Conservation (phyloP, 1,284 basidiomycete genomes). For the Volvariella volvacea region DNA sequence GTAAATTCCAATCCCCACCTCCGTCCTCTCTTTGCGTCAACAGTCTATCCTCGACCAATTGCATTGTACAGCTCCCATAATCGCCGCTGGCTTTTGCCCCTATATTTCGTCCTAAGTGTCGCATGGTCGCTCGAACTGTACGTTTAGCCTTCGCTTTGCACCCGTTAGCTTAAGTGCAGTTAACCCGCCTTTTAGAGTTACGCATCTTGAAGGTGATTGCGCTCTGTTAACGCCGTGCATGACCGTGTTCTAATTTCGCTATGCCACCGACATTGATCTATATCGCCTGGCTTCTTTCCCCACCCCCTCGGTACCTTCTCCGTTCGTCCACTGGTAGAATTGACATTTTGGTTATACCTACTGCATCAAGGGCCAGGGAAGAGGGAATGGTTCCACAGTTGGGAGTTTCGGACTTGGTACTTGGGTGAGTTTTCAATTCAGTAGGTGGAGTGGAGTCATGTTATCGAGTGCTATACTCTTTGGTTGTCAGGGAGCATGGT, state of each 20-base stretch:
- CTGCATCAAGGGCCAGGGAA: conserved; percentile 62
- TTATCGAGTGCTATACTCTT: conserved; percentile 1
- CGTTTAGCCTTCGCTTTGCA: conserved; percentile 17
- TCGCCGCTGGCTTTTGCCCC: conserved; percentile 51
- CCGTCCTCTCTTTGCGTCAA: conserved; percentile 2
- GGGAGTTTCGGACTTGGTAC: conserved; percentile 59
- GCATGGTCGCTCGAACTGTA: conserved; percentile 72
- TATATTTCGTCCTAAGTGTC: conserved; percentile 59
- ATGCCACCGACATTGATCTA: no score
- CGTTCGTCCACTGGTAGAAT: no score
- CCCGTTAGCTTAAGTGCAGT: conserved; percentile 4
- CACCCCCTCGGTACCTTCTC: no score
- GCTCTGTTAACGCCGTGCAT: background rate
- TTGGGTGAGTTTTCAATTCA: conserved; percentile 32
- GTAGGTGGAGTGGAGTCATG: no score
- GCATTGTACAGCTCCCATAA: conserved; percentile 35
- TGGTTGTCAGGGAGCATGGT: conserved; percentile 45
- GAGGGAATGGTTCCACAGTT: conserved; percentile 64
- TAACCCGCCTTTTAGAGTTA: conserved; percentile 42
- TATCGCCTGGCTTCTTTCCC: no score
- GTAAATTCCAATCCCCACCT: conserved; percentile 2
- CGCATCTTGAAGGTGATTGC: conserved; percentile 67
- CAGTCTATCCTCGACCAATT: conserved; percentile 53
- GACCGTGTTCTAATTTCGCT: background rate
- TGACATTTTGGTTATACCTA: conserved; percentile 73